Conservation (phyloP, 352 stramenopile species). For the Nothophytophthora sp. region DNA sequence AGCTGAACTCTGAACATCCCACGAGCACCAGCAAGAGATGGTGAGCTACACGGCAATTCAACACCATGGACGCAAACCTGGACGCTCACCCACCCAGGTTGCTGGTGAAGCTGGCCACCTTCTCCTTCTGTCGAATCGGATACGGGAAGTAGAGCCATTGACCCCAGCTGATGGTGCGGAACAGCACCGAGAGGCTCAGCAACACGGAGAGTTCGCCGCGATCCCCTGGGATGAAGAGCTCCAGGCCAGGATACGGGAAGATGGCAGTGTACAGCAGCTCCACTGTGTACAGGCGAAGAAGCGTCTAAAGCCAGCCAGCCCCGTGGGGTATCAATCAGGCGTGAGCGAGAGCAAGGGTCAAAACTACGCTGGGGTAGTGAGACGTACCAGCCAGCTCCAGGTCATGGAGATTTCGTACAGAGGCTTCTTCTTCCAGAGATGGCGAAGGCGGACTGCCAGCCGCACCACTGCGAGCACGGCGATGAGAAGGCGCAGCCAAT, state of each 20-base stretch:
- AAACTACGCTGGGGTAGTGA: background rate
- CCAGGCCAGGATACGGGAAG: conserved; percentile 59
- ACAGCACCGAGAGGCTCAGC: conserved; percentile 38
- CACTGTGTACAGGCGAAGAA: conserved; percentile 16
- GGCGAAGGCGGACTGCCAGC: conserved; percentile 15
- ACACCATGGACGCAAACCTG: background rate
- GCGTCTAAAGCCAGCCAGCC: conserved; percentile 3
- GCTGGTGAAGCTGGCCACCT: conserved; percentile 58
- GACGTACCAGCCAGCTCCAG: conserved; percentile 13
- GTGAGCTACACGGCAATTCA: background rate
- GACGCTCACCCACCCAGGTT: conserved; percentile 37
- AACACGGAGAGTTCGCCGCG: conserved; percentile 36
- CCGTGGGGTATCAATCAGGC: no score
- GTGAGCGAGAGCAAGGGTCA: no score
- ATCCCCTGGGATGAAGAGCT: conserved; percentile 24
- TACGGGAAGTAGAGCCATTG: conserved; percentile 68
- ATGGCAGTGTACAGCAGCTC: conserved; percentile 38
- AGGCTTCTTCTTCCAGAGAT: conserved; percentile 22
- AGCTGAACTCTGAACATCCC: conserved; percentile 51
- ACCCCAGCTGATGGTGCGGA: conserved; percentile 52
- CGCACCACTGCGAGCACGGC: conserved; percentile 11
- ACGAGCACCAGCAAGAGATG: background rate
- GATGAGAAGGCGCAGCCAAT: conserved; percentile 33
- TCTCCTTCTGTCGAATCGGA: conserved; percentile 67
- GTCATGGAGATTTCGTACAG: background rate